These are phyloP conservation scores for Hemileia vastatrix DNA, from an alignment of 1,284 basidiomycete genomes.

Conservation along the genomic window DNA sequence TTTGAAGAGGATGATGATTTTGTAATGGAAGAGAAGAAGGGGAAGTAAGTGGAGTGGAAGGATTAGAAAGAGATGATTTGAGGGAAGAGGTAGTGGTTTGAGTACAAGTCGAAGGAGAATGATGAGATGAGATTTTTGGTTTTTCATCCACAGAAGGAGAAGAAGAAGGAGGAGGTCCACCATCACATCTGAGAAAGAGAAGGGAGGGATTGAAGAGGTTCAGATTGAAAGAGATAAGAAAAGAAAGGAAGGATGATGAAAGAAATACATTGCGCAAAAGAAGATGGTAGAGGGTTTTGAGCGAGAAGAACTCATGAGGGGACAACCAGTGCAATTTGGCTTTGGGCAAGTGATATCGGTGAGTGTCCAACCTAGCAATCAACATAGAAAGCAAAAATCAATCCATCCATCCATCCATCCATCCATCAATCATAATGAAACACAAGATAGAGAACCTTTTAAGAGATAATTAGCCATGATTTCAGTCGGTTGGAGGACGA, in stretches of 20 bases:
- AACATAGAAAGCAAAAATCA: too few species aligned
- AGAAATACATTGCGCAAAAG: slow-evolving; percentile 4
- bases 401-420: too few species aligned
- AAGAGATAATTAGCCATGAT: too few species aligned
- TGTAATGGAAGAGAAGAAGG: background rate
- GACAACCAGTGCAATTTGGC: slow-evolving; percentile 1
- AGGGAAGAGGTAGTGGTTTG: too few species aligned
- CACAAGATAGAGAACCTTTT: too few species aligned
- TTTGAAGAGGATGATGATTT: too few species aligned
- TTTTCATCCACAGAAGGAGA: background rate
- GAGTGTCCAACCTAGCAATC: slow-evolving; percentile 1
- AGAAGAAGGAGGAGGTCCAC: background rate
- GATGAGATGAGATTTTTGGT: background rate
- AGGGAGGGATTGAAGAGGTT: background rate
- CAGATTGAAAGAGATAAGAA: background rate
- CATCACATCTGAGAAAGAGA: slow-evolving; percentile 1
- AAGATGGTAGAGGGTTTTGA: background rate
- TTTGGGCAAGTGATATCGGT: slow-evolving; percentile 2
- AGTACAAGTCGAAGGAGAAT: background rate
- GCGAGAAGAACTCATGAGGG: slow-evolving; percentile 8
- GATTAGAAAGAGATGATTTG: background rate
- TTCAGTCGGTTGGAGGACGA: too few species aligned
- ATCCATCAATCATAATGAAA: too few species aligned
- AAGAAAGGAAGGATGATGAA: too few species aligned
- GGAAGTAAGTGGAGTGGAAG: background rate